These are phyloP conservation scores for Cyberlindnera petersonii DNA, from an alignment of 805 yeast genomes.

Conservation along the genomic window DNA sequence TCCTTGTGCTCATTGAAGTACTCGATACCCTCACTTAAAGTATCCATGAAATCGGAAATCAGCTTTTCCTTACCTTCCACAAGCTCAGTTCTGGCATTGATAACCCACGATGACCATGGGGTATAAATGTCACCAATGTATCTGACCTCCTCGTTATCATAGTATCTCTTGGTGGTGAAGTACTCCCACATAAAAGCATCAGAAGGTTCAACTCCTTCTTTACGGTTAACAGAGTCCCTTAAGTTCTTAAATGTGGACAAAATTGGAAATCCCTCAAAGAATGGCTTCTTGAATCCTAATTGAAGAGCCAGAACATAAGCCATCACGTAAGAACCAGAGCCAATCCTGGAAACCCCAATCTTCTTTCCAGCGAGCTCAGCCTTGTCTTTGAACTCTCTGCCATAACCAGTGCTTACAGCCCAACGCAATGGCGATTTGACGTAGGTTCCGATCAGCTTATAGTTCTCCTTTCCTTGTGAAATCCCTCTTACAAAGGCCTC, in stretches of 20 bases:
- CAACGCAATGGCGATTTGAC: conserved; percentile 85
- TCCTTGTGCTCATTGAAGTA: conserved; percentile 59
- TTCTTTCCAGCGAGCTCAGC: conserved; percentile 54
- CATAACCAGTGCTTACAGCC: conserved; percentile 78
- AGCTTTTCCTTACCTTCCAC: conserved; percentile 30
- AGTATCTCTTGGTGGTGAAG: conserved; percentile 83
- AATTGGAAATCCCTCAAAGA: conserved; percentile 49
- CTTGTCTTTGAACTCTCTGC: conserved; percentile 52
- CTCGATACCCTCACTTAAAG: conserved; percentile 61
- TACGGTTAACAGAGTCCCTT: conserved; percentile 71
- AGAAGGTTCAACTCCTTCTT: conserved; percentile 40
- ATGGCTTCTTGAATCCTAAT: conserved; percentile 48
- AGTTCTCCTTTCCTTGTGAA: conserved; percentile 48
- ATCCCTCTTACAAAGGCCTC: conserved; percentile 87
- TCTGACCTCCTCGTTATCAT: conserved; percentile 75
- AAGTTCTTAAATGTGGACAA: conserved; percentile 68
- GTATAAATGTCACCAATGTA: conserved; percentile 84
- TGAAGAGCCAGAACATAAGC: conserved; percentile 75
- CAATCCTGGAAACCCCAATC: conserved; percentile 83
- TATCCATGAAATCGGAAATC: conserved; percentile 41
- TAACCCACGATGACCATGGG: conserved; percentile 97
- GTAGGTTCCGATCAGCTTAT: conserved; percentile 73
- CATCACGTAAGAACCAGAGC: conserved; percentile 91
- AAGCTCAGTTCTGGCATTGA: conserved; percentile 48
- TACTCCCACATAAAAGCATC: conserved; percentile 97